Percentiles rank a stretch among this genome's conserved stretches.
These are phyloP conservation scores for Tuber microsphaerosporum DNA, from an alignment of 495 filamentous ascomycete species.

Conservation along the genomic window DNA sequence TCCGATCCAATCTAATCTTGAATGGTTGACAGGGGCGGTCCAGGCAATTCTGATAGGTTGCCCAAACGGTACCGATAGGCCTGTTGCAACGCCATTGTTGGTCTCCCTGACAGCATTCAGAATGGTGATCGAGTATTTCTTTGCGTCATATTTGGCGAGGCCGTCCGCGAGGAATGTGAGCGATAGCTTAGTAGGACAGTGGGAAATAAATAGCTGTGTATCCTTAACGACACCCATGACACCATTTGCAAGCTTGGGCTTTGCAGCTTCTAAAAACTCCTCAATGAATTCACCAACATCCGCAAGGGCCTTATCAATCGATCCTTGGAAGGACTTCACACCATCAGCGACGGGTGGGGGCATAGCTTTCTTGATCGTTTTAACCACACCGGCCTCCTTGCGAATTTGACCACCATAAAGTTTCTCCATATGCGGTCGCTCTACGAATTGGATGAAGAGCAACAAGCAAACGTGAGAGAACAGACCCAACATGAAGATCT, in stretches of 20 bases:
- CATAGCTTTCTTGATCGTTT: constrained; percentile 79
- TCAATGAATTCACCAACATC: constrained; percentile 82
- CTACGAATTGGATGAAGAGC: constrained; percentile 84
- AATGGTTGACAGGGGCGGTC: constrained; percentile 85
- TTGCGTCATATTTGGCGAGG: constrained; percentile 72
- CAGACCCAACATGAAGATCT: constrained; percentile 76
- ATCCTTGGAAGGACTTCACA: constrained; percentile 62
- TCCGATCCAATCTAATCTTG: constrained; percentile 90
- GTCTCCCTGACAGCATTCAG: constrained; percentile 43
- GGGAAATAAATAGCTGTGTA: constrained; percentile 77
- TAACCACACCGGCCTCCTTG: constrained; percentile 79
- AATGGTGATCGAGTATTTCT: constrained; percentile 71
- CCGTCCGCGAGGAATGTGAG: constrained; percentile 75
- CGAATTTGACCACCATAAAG: constrained; percentile 80
- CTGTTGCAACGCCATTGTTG: constrained; percentile 56
- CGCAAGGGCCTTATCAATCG: constrained; percentile 77
- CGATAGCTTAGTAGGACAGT: constrained; percentile 80
- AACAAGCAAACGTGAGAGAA: constrained; percentile 77
- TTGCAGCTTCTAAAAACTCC: constrained; percentile 80
- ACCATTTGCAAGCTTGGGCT: constrained; percentile 76
- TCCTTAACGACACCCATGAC: constrained; percentile 82
- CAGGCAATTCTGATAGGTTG: constrained; percentile 84
- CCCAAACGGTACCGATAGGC: constrained; percentile 78
- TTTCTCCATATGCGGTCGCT: constrained; percentile 98
- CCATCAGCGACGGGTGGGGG: constrained; percentile 63